These are phyloP conservation scores for Malania oleifera DNA, from an alignment of 164 flowering plant species.

Conservation along the genomic window DNA sequence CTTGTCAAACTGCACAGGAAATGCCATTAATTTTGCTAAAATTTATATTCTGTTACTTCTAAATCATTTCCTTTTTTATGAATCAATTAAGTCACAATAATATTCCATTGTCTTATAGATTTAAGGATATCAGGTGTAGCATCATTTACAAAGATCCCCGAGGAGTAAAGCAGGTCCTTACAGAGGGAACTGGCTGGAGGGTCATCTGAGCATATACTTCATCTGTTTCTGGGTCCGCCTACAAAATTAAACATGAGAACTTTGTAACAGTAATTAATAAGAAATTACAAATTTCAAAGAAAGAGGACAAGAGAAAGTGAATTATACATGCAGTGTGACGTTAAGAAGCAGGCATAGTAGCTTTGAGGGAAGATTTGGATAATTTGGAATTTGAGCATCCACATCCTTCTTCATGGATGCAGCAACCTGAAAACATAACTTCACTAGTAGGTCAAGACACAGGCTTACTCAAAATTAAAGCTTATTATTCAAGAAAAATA, in stretches of 20 bases:
- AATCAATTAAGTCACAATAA: not conserved
- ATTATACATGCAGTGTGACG: constrained; percentile 82
- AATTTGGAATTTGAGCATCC: constrained; percentile 87
- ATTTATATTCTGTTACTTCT: not conserved
- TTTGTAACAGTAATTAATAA: not conserved
- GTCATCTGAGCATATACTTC: constrained; percentile 99
- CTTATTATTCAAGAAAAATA: too few species aligned
- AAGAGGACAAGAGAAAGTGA: not conserved
- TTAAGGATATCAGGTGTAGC: not conserved
- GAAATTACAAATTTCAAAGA: not conserved
- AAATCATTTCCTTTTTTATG: not conserved
- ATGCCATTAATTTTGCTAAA: not conserved
- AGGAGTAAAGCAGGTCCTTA: constrained; percentile 24
- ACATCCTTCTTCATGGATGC: constrained; percentile 95
- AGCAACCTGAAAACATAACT: constrained; percentile 66
- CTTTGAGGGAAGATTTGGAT: constrained; percentile 87
- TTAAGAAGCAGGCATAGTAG: constrained; percentile 84
- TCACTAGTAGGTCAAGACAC: not conserved
- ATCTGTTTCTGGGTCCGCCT: constrained; percentile 99
- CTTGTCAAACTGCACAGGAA: constrained; percentile 68
- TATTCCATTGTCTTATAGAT: too few species aligned
- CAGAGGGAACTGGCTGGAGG: constrained; percentile 91
- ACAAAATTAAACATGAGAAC: constrained; percentile 14
- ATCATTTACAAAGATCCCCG: not conserved
- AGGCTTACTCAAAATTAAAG: not conserved